Evolutionary conservation across 2,329 filamentous ascomycete species (phyloP).

Genomic region (Tympanopsis confertula): DNA sequence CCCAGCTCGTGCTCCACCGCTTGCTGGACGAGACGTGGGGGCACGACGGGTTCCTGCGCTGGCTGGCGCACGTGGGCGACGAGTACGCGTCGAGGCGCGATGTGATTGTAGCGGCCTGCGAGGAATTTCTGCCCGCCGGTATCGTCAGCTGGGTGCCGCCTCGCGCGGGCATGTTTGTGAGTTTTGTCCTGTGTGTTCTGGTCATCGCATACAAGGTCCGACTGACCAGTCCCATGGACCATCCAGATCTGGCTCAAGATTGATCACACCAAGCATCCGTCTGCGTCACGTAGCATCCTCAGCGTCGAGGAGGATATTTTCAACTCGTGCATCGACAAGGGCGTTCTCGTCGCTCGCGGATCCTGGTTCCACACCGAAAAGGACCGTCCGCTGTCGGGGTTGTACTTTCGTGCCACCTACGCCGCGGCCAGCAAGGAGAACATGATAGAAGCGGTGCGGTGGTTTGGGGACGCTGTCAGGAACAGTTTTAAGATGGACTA

Average conservation of each 20-base stretch:
- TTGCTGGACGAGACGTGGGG: slow-evolving; percentile 91
- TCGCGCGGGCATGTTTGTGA: slow-evolving; percentile 86
- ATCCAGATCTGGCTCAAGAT: slow-evolving; percentile 61
- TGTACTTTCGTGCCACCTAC: slow-evolving; percentile 87
- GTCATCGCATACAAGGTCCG: slow-evolving; percentile 2
- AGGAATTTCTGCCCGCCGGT: slow-evolving; percentile 61
- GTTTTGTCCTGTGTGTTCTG: slow-evolving; percentile 19
- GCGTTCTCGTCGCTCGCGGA: slow-evolving; percentile 71
- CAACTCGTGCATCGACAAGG: slow-evolving; percentile 59
- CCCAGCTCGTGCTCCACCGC: slow-evolving; percentile 76
- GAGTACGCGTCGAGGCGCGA: slow-evolving; percentile 75
- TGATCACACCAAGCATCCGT: slow-evolving; percentile 55
- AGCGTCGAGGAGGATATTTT: slow-evolving; percentile 83
- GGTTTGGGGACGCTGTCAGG: slow-evolving; percentile 67
- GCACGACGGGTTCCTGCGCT: slow-evolving; percentile 76
- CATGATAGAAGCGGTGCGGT: slow-evolving; percentile 60
- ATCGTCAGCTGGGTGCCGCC: slow-evolving; percentile 73
- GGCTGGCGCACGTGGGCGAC: slow-evolving; percentile 71
- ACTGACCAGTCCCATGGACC: no score
- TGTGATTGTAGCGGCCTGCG: slow-evolving; percentile 67
- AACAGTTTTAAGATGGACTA: slow-evolving; percentile 38
- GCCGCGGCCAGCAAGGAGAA: slow-evolving; percentile 64
- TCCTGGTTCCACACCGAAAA: slow-evolving; percentile 83
- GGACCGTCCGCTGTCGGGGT: slow-evolving; percentile 41
- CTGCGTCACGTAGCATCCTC: slow-evolving; percentile 39